Percentiles rank a stretch among this genome's conserved stretches.
Evolutionary conservation across 768 basidiomycete species (phyloP).

Genomic region (Trametes villosa): DNA sequence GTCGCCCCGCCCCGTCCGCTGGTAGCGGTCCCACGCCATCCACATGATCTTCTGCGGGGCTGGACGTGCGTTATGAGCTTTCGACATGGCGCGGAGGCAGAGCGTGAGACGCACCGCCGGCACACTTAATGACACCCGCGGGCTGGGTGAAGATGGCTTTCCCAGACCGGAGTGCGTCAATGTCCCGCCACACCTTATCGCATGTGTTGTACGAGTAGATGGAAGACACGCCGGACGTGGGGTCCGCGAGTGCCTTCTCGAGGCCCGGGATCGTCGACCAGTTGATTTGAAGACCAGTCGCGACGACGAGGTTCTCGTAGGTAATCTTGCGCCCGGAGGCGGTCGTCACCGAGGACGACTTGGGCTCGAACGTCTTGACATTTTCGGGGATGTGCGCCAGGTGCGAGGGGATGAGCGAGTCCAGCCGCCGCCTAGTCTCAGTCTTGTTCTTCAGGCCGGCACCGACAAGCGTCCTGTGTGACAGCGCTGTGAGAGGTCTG

Average conservation of each 20-base stretch:
- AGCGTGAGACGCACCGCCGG: constrained; percentile 62
- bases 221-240: constrained; percentile 81
- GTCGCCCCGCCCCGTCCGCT: constrained; percentile 58
- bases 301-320: constrained; percentile 89
- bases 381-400: constrained; percentile 73
- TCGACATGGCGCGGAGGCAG: neutral
- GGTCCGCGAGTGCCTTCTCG: constrained; percentile 73
- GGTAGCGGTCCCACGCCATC: constrained; percentile 91
- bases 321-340: constrained; percentile 66
- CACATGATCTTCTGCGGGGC: constrained; percentile 95
- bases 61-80: constrained; percentile 32
- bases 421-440: constrained; percentile 66
- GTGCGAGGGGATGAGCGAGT: constrained; percentile 73
- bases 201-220: constrained; percentile 92
- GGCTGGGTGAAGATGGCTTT: constrained; percentile 96
- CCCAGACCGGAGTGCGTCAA: constrained; percentile 75
- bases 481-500: neutral
- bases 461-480: constrained; percentile 84
- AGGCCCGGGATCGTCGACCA: constrained; percentile 79
- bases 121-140: constrained; percentile 90
- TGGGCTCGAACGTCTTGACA: constrained; percentile 76
- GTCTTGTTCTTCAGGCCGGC: constrained; percentile 79
- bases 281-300: constrained; percentile 87
- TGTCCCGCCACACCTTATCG: constrained; percentile 87
- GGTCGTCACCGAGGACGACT: constrained; percentile 73